Percentiles rank a stretch among this genome's conserved stretches.
Evolutionary conservation across 140 eudicot genomes (phyloP).

Genomic region (Flaveria floridana): DNA sequence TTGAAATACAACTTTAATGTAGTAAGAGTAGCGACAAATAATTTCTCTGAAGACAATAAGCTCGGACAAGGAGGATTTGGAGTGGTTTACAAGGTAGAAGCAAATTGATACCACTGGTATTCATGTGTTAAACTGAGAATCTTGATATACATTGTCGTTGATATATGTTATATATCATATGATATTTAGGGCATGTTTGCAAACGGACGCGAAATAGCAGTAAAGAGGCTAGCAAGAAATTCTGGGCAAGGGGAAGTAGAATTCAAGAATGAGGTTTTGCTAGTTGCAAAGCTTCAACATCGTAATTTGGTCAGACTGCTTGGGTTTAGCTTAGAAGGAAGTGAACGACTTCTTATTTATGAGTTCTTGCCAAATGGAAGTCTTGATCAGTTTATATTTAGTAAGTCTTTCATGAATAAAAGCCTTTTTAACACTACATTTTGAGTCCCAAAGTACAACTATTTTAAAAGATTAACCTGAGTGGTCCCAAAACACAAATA

Average conservation of each 20-base stretch:
- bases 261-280: slow-evolving; percentile 11
- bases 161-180: background rate
- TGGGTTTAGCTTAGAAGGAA: slow-evolving; percentile 4
- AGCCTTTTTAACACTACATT: background rate
- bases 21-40: slow-evolving; percentile 2
- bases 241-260: slow-evolving; percentile 9
- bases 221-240: background rate
- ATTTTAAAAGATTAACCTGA: too few relatives aligned
- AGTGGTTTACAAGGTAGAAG: slow-evolving; percentile 4
- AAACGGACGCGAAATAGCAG: slow-evolving; percentile 1
- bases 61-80: slow-evolving; percentile 7
- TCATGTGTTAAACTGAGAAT: background rate
- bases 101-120: background rate
- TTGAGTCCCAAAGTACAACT: background rate
- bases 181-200: background rate
- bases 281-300: background rate
- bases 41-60: slow-evolving; percentile 1
- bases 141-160: background rate
- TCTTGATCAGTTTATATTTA: background rate
- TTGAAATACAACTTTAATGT: slow-evolving; percentile 11
- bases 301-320: slow-evolving; percentile 1
- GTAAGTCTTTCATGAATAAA: background rate
- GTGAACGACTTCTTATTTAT: slow-evolving; percentile 11
- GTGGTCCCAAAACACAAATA: too few relatives aligned
- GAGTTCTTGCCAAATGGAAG: slow-evolving; percentile 5